Base-by-base conservation (phyloP, 495 filamentous ascomycete genomes). In the Lindgomyces ingoldianus region DNA sequence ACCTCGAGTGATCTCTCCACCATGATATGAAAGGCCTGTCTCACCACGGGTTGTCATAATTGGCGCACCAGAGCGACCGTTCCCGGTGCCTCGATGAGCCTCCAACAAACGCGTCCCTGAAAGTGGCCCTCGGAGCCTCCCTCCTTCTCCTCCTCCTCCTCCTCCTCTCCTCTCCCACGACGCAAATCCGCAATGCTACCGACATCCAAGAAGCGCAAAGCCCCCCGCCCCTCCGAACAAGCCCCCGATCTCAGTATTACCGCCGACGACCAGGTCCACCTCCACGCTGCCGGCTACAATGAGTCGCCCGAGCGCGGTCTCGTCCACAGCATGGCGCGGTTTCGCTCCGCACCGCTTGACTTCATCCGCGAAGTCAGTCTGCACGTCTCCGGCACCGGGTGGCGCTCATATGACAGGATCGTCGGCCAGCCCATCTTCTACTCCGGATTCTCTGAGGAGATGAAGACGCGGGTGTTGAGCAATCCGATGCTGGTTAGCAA, bases 361-460 rank as follows among this genome's bases (percentile, higher is more conserved):
- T 97, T 96, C 75, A 85, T 98, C 30, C 89, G 92, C 60, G 93
- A 98, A 79, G 87, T 98, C 62, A 90, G 87, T 57, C 79, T 95
- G 46, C 90, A 97, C 74, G 88, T 96, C 65, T 91, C 88, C 4
- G 94, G 94, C 54, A 88, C 88, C 2, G 92, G 91, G 57, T 98
- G 94, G 94, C 86, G 94, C 55, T 89, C 88, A 62, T 98, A 98
- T 79, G 91, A 97, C 74, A 80, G 89, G 56, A 81, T 91, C 64
- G 85, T 97, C 66, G 94, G 94, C 12, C 93, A 96, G 74, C 90
- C 91, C 0, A 87, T 97, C 36, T 98, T 92, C 80, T 98, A 97
- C 74, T 77, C 87, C 4, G 94, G 94, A 18, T 98, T 96, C 76
- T 86, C 86, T 36, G 94, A 97, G 62, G 84, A 89, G 45, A 97